Percentiles rank a stretch among this genome's conserved stretches.
Conservation (phyloP, 495 filamentous ascomycete species). For the Diplogelasinospora grovesii region DNA sequence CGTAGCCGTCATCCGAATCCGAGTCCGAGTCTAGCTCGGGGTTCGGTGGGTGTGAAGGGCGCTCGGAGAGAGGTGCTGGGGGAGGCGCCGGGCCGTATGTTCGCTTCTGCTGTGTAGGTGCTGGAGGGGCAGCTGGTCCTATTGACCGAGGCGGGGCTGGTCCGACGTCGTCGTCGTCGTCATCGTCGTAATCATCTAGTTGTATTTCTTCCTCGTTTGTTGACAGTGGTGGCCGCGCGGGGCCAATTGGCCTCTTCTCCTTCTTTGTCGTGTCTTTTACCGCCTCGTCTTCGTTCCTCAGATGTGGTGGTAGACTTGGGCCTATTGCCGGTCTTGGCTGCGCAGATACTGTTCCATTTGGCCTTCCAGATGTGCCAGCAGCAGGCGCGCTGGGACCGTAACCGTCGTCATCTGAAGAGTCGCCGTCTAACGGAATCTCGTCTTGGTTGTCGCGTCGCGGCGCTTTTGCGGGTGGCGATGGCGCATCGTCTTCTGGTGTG, state of each 20-base stretch:
- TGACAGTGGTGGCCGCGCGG: constrained; percentile 18
- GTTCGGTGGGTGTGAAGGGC: constrained; percentile 29
- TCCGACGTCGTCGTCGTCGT: constrained; percentile 17
- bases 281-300: constrained; percentile 12
- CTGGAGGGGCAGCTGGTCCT: constrained; percentile 14
- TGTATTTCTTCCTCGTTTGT: constrained; percentile 26
- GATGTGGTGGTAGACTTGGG: constrained; percentile 12
- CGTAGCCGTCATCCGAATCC: constrained; percentile 45
- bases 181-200: constrained; percentile 18
- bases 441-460: constrained; percentile 28
- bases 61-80: constrained; percentile 34
- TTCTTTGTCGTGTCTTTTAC: no score
- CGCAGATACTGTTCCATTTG: background rate
- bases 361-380: background rate
- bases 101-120: constrained; percentile 21
- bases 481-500: constrained; percentile 35
- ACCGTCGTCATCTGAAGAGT: constrained; percentile 29
- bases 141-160: constrained; percentile 14
- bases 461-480: constrained; percentile 32
- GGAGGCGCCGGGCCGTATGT: constrained; percentile 40
- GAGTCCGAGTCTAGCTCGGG: constrained; percentile 26
- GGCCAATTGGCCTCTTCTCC: no score
- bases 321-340: constrained; percentile 16
- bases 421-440: constrained; percentile 28
- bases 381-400: constrained; percentile 29